Evolutionary conservation across 2,329 filamentous ascomycete genomes (phyloP), one percentile per base, ranked within the genome.

Genomic region (Monosporascus sp.): DNA sequence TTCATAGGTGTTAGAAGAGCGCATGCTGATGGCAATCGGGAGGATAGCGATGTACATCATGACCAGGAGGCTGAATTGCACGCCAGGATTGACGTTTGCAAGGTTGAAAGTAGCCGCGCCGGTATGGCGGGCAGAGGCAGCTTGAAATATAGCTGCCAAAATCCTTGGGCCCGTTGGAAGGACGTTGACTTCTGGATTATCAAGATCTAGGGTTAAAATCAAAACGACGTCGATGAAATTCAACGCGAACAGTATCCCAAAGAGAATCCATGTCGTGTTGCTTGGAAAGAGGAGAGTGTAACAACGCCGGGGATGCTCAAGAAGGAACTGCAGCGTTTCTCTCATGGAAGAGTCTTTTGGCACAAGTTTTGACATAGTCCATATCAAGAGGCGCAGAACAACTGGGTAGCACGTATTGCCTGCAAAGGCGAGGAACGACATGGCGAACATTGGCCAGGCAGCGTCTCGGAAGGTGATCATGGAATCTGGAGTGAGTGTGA

Each of bases 1-100:
- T 64, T 89, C 86, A 63, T 89, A 89, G 31, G 87, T 81, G 62
- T 89, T 89, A 39, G 85, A 86, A 64, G 85, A 82, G 27, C 86
- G 79, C 70, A 86, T 81, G 1, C 80, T 83, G 54, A 86, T 82
- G 25, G 81, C 78, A 22, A 86, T 77, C 0, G 84, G 83, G 55
- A 83, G 86, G 2, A 78, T 80, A 1, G 82, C 82, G 43, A 86
- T 80, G 65, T 86, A 87, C 81, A 86, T 86, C 73, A 85, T 83
- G 52, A 86, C 75, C 14, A 85, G 72, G 60, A 83, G 86, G 2
- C 82, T 67, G 0, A 86, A 74, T 54, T 85, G 78, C 3, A 86
- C 71, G 58, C 46, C 24, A 24, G 46, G 31, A 25, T 54, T 31
- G 27, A 31, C 27, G 18, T 31, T 35, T 14, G 49, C 43, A 11